Conservation (phyloP, 495 filamentous ascomycete genomes). For the Cercophora sp. region DNA sequence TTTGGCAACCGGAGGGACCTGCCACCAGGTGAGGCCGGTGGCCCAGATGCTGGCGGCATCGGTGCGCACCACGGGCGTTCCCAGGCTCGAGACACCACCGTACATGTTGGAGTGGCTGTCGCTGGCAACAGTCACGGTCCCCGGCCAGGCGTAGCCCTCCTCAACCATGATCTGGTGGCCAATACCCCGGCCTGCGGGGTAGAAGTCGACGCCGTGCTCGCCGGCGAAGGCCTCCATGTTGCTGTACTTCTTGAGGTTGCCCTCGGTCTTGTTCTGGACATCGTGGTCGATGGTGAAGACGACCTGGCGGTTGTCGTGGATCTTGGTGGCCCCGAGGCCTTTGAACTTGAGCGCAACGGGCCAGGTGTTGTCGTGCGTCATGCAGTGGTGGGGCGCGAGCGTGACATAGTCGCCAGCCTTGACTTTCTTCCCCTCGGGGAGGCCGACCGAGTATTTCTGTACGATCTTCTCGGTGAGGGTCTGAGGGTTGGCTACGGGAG, state of each 20-base stretch:
- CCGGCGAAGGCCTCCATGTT: constrained; percentile 86
- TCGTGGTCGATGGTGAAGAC: constrained; percentile 94
- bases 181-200: constrained; percentile 69
- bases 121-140: constrained; percentile 74
- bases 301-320: constrained; percentile 70
- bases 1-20: constrained; percentile 79
- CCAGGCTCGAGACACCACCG: constrained; percentile 71
- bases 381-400: constrained; percentile 67
- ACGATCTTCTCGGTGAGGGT: constrained; percentile 93
- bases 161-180: constrained; percentile 40
- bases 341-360: constrained; percentile 83
- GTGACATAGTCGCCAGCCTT: constrained; percentile 79
- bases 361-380: constrained; percentile 95
- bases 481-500: constrained; percentile 59
- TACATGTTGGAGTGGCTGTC: constrained; percentile 90
- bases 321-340: constrained; percentile 75
- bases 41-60: constrained; percentile 88
- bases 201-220: constrained; percentile 78
- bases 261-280: constrained; percentile 79
- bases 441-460: constrained; percentile 68
- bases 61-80: constrained; percentile 80
- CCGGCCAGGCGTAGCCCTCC: constrained; percentile 62
- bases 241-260: constrained; percentile 78
- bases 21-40: constrained; percentile 82
- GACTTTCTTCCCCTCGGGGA: constrained; percentile 68